These are phyloP conservation scores for Plantago rigida DNA, from an alignment of 305 asterid species.

Conservation along the genomic window DNA sequence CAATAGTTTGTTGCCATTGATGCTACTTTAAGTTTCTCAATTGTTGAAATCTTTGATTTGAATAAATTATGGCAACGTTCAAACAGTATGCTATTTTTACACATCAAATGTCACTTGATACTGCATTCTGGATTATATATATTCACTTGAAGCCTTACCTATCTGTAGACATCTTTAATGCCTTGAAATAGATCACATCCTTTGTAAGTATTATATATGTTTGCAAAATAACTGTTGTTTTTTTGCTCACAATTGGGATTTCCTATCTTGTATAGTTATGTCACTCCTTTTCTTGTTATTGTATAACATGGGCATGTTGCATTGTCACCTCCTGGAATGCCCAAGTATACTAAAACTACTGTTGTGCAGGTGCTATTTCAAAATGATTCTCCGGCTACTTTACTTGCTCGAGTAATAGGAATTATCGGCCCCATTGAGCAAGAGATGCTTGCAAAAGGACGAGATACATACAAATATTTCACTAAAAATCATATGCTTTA, in stretches of 20 bases:
- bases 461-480: slow-evolving; percentile 78
- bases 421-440: slow-evolving; percentile 75
- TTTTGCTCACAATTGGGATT: not conserved
- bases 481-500: slow-evolving; percentile 93
- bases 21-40: not conserved
- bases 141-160: no score
- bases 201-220: no score
- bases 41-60: no score
- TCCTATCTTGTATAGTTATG: not conserved
- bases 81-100: no score
- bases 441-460: slow-evolving; percentile 85
- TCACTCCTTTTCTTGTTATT: not conserved
- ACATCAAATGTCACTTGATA: no score
- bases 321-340: slow-evolving; percentile 22
- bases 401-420: slow-evolving; percentile 94
- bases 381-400: slow-evolving; percentile 92
- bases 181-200: no score
- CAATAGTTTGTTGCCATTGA: not conserved
- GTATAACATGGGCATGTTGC: not conserved
- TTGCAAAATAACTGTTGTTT: not conserved
- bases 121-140: no score
- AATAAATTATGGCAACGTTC: no score
- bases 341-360: slow-evolving; percentile 11
- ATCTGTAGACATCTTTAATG: no score
- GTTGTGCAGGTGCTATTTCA: slow-evolving; percentile 79